These are phyloP conservation scores for Ceratocystis harringtonii DNA, from an alignment of 2,329 filamentous ascomycete species.

Conservation along the genomic window DNA sequence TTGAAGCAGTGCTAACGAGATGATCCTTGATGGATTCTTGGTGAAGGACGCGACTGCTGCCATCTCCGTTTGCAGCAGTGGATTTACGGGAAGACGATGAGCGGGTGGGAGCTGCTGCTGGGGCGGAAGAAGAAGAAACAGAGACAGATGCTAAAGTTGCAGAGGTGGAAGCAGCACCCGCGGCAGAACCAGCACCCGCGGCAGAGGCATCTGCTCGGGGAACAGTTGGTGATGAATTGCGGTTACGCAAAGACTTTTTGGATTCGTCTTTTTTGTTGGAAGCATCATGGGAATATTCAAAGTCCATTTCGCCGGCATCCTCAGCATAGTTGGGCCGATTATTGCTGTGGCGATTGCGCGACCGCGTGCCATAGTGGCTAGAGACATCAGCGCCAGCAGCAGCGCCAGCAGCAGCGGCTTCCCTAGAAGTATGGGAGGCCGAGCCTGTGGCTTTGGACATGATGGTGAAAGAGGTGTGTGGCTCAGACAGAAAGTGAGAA, in stretches of 20 bases:
- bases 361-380: slow-evolving; percentile 79
- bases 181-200: slow-evolving; percentile 19
- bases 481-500: slow-evolving; percentile 14
- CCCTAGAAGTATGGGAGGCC: slow-evolving; percentile 30
- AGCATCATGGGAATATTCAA: slow-evolving; percentile 50
- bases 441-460: slow-evolving; percentile 36
- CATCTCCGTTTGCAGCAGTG: slow-evolving; percentile 26
- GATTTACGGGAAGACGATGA: slow-evolving; percentile 30
- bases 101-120: slow-evolving; percentile 26
- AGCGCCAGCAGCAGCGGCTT: slow-evolving; percentile 29
- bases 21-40: slow-evolving; percentile 16
- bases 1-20: slow-evolving; percentile 8
- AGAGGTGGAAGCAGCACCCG: slow-evolving; percentile 25
- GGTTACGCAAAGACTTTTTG: slow-evolving; percentile 38
- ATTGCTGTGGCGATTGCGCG: slow-evolving; percentile 68
- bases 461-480: slow-evolving; percentile 21
- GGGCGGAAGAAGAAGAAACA: slow-evolving; percentile 25
- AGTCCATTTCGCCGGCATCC: slow-evolving; percentile 70
- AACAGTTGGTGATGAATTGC: slow-evolving; percentile 14
- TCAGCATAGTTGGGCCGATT: slow-evolving; percentile 90
- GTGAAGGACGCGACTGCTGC: slow-evolving; percentile 3
- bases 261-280: slow-evolving; percentile 39
- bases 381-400: slow-evolving; percentile 36
- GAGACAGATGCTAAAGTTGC: slow-evolving; percentile 22
- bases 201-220: background rate